A percentile compares a stretch with the other conserved stretches of the same genome.
phyloP scores from a whole-genome alignment of 1,284 basidiomycete genomes.

The Ganoderma resinaceum region DNA sequence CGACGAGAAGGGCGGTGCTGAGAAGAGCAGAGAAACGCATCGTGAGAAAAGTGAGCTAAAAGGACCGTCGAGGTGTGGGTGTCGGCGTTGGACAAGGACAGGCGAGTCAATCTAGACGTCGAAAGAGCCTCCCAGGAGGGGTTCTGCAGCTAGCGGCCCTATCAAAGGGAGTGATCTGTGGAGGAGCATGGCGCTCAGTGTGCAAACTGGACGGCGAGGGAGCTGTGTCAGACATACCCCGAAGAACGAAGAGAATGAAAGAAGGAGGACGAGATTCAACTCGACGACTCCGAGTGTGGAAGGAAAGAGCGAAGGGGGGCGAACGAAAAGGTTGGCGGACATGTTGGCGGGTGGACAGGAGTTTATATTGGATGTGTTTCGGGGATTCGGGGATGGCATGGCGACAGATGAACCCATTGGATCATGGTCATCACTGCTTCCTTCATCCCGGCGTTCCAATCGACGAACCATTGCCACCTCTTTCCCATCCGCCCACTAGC shows the following conservation, averaged over 20 bases:
- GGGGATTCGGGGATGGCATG: slow-evolving; percentile 35
- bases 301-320: slow-evolving; percentile 49
- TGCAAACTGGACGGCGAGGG: slow-evolving; percentile 22
- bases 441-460: slow-evolving; percentile 17
- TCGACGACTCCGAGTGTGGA: slow-evolving; percentile 63
- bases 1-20: slow-evolving; percentile 58
- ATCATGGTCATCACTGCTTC: slow-evolving; percentile 28
- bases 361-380: slow-evolving; percentile 30
- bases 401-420: slow-evolving; percentile 40
- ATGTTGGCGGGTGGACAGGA: slow-evolving; percentile 30
- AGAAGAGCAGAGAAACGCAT: slow-evolving; percentile 66
- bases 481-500: slow-evolving; percentile 5
- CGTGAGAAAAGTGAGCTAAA: slow-evolving; percentile 45
- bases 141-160: slow-evolving; percentile 60
- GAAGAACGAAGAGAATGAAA: slow-evolving; percentile 55
- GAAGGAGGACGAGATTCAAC: slow-evolving; percentile 62
- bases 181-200: slow-evolving; percentile 7
- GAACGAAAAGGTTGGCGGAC: slow-evolving; percentile 39
- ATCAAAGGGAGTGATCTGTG: slow-evolving; percentile 75
- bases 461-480: background rate
- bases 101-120: slow-evolving; percentile 39
- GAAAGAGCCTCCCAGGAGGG: slow-evolving; percentile 62
- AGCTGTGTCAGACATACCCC: slow-evolving; percentile 42
- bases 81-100: slow-evolving; percentile 45
- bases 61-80: slow-evolving; percentile 56